A percentile compares a stretch with the other conserved stretches of the same genome.
Evolutionary conservation across 352 stramenopile genomes (phyloP).

Genomic region (Phytophthora hibernalis): DNA sequence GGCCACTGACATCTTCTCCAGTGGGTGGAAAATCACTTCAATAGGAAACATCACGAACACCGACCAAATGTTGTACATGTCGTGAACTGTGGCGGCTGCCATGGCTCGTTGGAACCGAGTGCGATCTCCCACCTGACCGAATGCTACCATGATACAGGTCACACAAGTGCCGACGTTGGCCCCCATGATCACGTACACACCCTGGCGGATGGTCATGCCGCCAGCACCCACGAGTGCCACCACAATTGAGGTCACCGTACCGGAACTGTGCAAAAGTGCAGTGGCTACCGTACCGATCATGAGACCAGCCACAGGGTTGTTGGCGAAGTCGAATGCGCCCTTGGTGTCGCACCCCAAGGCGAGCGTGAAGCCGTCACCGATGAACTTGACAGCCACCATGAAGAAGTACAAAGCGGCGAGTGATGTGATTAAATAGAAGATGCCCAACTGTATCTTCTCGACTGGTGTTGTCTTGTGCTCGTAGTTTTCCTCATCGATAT

Average conservation of each 20-base stretch:
- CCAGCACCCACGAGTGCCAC: slow-evolving; percentile 63
- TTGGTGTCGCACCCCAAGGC: slow-evolving; percentile 62
- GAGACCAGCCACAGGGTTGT: slow-evolving; percentile 70
- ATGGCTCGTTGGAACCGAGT: slow-evolving; percentile 67
- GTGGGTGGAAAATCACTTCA: slow-evolving; percentile 56
- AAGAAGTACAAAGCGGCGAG: slow-evolving; percentile 76
- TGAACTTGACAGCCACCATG: slow-evolving; percentile 39
- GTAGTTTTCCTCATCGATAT: background rate
- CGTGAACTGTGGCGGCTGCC: slow-evolving; percentile 49
- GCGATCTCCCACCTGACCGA: slow-evolving; percentile 68
- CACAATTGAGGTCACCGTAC: slow-evolving; percentile 74
- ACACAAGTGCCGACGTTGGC: slow-evolving; percentile 91
- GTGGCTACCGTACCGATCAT: slow-evolving; percentile 76
- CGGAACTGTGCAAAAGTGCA: slow-evolving; percentile 68
- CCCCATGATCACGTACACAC: slow-evolving; percentile 91
- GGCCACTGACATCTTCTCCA: slow-evolving; percentile 54
- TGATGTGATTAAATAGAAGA: slow-evolving; percentile 23
- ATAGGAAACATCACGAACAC: slow-evolving; percentile 71
- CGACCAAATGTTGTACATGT: slow-evolving; percentile 90
- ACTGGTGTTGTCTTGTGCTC: slow-evolving; percentile 7
- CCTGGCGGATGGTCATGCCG: slow-evolving; percentile 73
- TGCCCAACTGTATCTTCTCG: slow-evolving; percentile 34
- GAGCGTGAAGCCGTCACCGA: slow-evolving; percentile 57
- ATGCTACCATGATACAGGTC: slow-evolving; percentile 47
- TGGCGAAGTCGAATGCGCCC: slow-evolving; percentile 59